phyloP scores from a whole-genome alignment of 768 basidiomycete species.

The Pisolithus albus region DNA sequence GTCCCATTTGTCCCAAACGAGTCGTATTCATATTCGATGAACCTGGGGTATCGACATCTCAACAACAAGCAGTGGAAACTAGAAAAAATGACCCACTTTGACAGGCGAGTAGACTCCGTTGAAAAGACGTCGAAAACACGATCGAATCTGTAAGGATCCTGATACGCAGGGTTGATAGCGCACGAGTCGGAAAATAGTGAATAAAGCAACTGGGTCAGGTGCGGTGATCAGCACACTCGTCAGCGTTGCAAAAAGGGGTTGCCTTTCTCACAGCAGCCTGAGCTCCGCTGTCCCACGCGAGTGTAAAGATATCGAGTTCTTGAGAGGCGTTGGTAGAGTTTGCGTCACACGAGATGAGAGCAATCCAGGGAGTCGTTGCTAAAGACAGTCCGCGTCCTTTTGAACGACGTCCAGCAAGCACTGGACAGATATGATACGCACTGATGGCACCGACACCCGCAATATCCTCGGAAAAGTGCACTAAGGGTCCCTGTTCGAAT shows the following conservation, averaged over 20 bases:
- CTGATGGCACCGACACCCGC: slow-evolving; percentile 39
- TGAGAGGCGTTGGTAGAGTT: slow-evolving; percentile 62
- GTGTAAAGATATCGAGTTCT: slow-evolving; percentile 71
- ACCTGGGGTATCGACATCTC: slow-evolving; percentile 21
- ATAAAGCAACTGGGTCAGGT: slow-evolving; percentile 57
- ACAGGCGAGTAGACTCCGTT: slow-evolving; percentile 54
- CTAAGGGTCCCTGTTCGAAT: slow-evolving; percentile 58
- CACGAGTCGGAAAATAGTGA: slow-evolving; percentile 68
- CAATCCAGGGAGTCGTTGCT: slow-evolving; percentile 87
- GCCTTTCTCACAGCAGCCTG: slow-evolving; percentile 58
- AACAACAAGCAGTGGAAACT: neutral
- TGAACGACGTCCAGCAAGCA: slow-evolving; percentile 1
- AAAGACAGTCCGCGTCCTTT: slow-evolving; percentile 12
- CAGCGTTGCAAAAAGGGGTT: neutral
- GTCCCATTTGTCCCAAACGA: slow-evolving; percentile 49
- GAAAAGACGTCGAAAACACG: slow-evolving; percentile 73
- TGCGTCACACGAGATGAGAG: slow-evolving; percentile 74
- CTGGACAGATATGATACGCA: slow-evolving; percentile 33
- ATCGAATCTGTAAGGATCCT: slow-evolving; percentile 55
- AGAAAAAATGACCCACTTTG: slow-evolving; percentile 36
- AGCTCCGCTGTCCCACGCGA: slow-evolving; percentile 73
- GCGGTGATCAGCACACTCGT: neutral
- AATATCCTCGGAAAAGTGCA: slow-evolving; percentile 72
- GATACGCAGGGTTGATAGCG: slow-evolving; percentile 67
- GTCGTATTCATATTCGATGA: slow-evolving; percentile 53